Conservation (phyloP, 805 yeast species). For the Komagataella kurtzmanii region DNA sequence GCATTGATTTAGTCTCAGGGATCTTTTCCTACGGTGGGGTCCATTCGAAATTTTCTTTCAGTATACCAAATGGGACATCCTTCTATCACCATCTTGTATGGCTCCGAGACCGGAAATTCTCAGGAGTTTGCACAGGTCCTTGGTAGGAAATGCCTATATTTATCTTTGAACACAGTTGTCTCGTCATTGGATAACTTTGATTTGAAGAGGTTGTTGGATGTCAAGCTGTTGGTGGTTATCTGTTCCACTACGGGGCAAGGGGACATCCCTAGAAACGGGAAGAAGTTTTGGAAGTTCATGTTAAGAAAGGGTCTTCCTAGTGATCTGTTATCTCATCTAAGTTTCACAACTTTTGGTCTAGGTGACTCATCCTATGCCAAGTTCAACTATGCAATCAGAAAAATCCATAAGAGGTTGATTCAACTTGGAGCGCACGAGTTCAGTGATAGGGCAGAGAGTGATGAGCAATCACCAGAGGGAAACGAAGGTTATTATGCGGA, state of each 20-base stretch:
- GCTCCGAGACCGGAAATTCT: conserved; percentile 88
- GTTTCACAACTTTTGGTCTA: conserved; percentile 69
- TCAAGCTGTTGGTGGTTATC: conserved; percentile 35
- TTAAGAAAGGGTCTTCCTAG: conserved; percentile 49
- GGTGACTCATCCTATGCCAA: conserved; percentile 91
- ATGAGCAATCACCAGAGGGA: conserved; percentile 71
- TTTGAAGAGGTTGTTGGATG: conserved; percentile 35
- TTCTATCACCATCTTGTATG: conserved; percentile 54
- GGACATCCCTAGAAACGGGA: conserved; percentile 69
- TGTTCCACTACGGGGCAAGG: conserved; percentile 96
- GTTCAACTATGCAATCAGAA: conserved; percentile 78
- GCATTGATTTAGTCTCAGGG: not conserved
- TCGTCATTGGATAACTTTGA: conserved; percentile 49
- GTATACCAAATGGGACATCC: not conserved
- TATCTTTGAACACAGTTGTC: conserved; percentile 33
- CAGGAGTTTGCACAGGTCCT: conserved; percentile 70
- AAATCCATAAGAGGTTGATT: conserved; percentile 60
- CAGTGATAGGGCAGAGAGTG: conserved; percentile 73
- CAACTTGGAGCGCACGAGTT: conserved; percentile 77
- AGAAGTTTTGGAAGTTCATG: conserved; percentile 62
- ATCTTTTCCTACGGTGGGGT: not conserved
- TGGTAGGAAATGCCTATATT: conserved; percentile 38
- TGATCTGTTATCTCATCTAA: conserved; percentile 45
- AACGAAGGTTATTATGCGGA: conserved; percentile 63
- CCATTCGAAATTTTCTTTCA: not conserved